These are phyloP conservation scores for Phaeophleospora eucalypticola DNA, from an alignment of 2,329 filamentous ascomycete species.

Conservation along the genomic window DNA sequence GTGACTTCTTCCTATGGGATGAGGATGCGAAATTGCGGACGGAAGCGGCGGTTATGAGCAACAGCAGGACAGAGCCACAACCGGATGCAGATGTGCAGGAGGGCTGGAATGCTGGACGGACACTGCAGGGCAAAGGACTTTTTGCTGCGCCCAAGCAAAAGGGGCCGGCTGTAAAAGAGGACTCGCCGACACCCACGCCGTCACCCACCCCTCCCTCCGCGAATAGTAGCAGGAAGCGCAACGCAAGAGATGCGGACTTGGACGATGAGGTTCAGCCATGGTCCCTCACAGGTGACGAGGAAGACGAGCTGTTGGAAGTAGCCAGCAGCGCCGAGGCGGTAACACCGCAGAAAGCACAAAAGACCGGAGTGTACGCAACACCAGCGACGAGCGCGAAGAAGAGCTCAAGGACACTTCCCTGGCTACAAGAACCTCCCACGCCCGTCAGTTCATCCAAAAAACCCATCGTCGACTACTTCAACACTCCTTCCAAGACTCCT, in stretches of 20 bases:
- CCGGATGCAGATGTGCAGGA: conserved; percentile 19
- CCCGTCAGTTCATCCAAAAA: conserved; percentile 30
- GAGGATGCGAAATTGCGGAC: conserved; percentile 50
- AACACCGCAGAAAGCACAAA: conserved; percentile 41
- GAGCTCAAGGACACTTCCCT: conserved; percentile 36
- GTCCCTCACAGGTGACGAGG: conserved; percentile 31
- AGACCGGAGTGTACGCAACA: conserved; percentile 37
- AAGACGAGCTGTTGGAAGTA: conserved; percentile 31
- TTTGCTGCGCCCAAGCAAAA: conserved; percentile 1
- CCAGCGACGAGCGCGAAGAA: conserved; percentile 30
- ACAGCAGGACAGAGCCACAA: conserved; percentile 45
- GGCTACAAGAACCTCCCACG: conserved; percentile 29
- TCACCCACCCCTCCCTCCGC: conserved; percentile 9
- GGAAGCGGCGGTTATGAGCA: conserved; percentile 44
- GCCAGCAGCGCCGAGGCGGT: conserved; percentile 26
- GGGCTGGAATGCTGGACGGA: conserved; percentile 18
- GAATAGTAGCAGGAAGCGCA: conserved; percentile 30
- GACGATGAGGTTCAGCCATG: conserved; percentile 33
- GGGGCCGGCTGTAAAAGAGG: conserved; percentile 1
- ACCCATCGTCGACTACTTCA: conserved; percentile 22
- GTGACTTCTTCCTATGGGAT: conserved; percentile 57
- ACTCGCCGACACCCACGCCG: conserved; percentile 20
- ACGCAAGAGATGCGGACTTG: conserved; percentile 20
- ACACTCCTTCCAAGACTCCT: conserved; percentile 23
- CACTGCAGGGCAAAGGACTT: conserved; percentile 4